Evolutionary conservation across 2,329 filamentous ascomycete genomes (phyloP).

Genomic region (Fragosphaeria purpurea): DNA sequence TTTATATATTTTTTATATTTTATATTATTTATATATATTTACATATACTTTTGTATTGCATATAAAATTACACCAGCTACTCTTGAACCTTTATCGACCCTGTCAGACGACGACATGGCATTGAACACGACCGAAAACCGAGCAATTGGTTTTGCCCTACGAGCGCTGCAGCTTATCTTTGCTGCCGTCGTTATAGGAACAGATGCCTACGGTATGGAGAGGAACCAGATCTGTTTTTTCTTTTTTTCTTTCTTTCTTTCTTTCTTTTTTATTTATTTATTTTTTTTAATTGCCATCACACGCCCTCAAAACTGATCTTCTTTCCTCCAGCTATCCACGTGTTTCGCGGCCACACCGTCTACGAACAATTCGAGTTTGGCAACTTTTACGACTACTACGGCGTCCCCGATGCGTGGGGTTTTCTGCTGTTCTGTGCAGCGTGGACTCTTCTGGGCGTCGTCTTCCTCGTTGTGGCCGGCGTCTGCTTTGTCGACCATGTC

Average conservation of each 20-base stretch:
- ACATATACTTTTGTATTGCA: too few species aligned
- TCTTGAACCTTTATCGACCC: too few species aligned
- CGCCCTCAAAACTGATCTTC: too few species aligned
- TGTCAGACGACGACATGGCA: background rate
- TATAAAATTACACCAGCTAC: too few species aligned
- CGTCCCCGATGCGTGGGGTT: conserved; percentile 3
- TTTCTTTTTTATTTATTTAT: too few species aligned
- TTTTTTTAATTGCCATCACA: too few species aligned
- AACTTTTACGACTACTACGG: background rate
- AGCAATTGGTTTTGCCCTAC: background rate
- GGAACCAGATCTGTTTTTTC: background rate
- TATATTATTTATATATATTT: too few species aligned
- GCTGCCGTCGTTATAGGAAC: background rate
- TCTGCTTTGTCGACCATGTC: background rate
- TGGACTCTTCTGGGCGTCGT: background rate
- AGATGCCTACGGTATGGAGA: background rate
- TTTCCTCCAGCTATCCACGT: conserved; percentile 8
- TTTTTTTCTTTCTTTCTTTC: too few species aligned
- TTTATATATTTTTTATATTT: too few species aligned
- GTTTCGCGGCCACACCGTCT: background rate
- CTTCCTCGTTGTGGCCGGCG: background rate
- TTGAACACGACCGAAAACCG: background rate
- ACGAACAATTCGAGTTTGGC: background rate
- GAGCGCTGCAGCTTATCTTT: background rate
- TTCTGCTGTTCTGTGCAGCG: conserved; percentile 2